Evolutionary conservation across 192 early-diverging fungal genomes (phyloP).

Genomic region (Backusella mclennaniae): DNA sequence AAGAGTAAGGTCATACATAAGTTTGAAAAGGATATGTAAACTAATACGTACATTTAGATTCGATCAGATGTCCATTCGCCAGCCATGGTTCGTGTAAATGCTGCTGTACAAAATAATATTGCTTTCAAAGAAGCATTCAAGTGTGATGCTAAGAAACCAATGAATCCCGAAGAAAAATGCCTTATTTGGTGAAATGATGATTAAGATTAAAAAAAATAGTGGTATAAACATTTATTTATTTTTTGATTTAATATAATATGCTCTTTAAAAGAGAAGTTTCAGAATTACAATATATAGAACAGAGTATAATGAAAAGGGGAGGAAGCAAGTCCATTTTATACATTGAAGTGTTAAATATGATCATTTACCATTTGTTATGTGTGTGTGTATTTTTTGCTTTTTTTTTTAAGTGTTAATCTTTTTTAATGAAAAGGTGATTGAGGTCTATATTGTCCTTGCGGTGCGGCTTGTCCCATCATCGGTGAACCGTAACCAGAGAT

Average conservation of each 20-base stretch:
- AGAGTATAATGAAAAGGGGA: neutral
- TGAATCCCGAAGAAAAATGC: conserved; percentile 68
- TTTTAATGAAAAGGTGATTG: conserved; percentile 16
- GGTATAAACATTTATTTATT: conserved; percentile 11
- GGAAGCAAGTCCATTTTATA: neutral
- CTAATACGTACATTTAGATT: conserved; percentile 32
- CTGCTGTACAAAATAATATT: conserved; percentile 57
- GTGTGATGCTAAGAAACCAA: conserved; percentile 48
- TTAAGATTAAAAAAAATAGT: neutral
- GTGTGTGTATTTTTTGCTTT: neutral
- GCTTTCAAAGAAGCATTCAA: conserved; percentile 68
- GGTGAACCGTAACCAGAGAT: neutral
- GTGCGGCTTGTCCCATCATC: neutral
- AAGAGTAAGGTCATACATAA: neutral
- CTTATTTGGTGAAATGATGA: conserved; percentile 26
- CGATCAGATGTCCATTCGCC: conserved; percentile 68
- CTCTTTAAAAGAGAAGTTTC: neutral
- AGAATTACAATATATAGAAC: conserved; percentile 7
- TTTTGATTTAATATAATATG: conserved; percentile 6
- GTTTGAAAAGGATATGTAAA: neutral
- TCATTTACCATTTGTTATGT: neutral
- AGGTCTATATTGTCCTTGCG: conserved; percentile 1
- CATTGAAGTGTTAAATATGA: neutral
- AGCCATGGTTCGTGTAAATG: conserved; percentile 60
- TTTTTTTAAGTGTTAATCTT: neutral